These are phyloP conservation scores for Polychytrium aggregatum DNA, from an alignment of 192 early-diverging fungal genomes.

Conservation along the genomic window DNA sequence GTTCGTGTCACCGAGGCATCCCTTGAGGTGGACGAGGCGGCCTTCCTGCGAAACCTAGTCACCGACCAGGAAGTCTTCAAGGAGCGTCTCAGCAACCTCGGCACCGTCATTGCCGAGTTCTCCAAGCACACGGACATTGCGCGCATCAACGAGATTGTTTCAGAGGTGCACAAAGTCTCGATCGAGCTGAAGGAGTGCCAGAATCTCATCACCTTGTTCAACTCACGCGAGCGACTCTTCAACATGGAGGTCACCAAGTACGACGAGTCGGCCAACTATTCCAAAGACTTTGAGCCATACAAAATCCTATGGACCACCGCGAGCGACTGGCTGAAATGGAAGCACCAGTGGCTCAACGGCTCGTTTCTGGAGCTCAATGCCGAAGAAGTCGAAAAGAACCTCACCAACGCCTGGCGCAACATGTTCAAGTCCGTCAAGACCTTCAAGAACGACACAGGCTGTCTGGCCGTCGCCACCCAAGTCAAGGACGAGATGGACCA, in stretches of 20 bases:
- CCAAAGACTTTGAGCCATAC: constrained; percentile 50
- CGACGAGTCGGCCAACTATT: constrained; percentile 38
- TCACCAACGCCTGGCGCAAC: constrained; percentile 37
- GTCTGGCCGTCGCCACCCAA: constrained; percentile 34
- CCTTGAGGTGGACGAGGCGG: constrained; percentile 36
- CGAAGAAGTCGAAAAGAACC: constrained; percentile 47
- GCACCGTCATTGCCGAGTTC: constrained; percentile 39
- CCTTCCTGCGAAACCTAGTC: constrained; percentile 35
- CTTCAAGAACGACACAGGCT: constrained; percentile 40
- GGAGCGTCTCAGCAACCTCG: constrained; percentile 35
- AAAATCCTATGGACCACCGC: constrained; percentile 43
- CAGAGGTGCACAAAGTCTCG: constrained; percentile 37
- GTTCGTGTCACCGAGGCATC: constrained; percentile 26
- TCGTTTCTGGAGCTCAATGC: constrained; percentile 43
- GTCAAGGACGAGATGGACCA: constrained; percentile 52
- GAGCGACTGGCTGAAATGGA: constrained; percentile 47
- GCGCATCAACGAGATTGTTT: constrained; percentile 36
- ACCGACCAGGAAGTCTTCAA: constrained; percentile 56
- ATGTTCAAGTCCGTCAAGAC: constrained; percentile 48
- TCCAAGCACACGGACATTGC: constrained; percentile 33
- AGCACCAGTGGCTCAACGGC: constrained; percentile 39
- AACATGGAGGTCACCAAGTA: constrained; percentile 44
- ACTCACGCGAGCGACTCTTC: constrained; percentile 45
- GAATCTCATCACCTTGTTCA: constrained; percentile 33
- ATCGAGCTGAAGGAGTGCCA: constrained; percentile 47